Conservation (phyloP, 371 early-diverging fungal species). For the Choanephora cucurbitarum region DNA sequence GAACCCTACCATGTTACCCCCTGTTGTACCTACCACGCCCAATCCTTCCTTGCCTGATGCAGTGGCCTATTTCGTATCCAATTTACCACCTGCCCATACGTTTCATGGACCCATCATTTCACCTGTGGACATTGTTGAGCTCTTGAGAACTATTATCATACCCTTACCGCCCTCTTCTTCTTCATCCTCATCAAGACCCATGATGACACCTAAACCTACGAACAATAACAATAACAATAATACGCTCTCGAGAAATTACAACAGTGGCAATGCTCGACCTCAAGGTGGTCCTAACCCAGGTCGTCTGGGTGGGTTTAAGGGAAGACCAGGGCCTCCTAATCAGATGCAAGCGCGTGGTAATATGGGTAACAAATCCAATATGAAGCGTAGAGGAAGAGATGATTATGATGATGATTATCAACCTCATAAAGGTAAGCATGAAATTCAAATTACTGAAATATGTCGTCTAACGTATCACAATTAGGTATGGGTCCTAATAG, state of each 20-base stretch:
- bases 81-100: slow-evolving; percentile 51
- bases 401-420: slow-evolving; percentile 58
- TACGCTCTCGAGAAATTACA: slow-evolving; percentile 16
- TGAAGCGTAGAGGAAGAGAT: slow-evolving; percentile 52
- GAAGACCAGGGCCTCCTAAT: slow-evolving; percentile 24
- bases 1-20: neutral
- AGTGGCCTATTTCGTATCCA: slow-evolving; percentile 59
- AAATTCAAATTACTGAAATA: no score
- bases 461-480: no score
- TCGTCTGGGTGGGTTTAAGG: slow-evolving; percentile 35
- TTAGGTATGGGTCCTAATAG: slow-evolving; percentile 59
- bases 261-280: slow-evolving; percentile 31
- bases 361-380: slow-evolving; percentile 24
- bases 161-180: slow-evolving; percentile 44
- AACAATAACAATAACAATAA: no score
- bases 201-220: no score
- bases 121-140: slow-evolving; percentile 52
- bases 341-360: slow-evolving; percentile 29
- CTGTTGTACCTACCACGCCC: slow-evolving; percentile 8
- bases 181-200: no score
- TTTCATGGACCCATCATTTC: slow-evolving; percentile 58
- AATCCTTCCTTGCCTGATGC: slow-evolving; percentile 55
- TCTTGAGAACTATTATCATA: slow-evolving; percentile 51
- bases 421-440: slow-evolving; percentile 47
- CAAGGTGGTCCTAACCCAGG: slow-evolving; percentile 13